Conservation (phyloP, 768 basidiomycete species). For the Boletus subcaerulescens region DNA sequence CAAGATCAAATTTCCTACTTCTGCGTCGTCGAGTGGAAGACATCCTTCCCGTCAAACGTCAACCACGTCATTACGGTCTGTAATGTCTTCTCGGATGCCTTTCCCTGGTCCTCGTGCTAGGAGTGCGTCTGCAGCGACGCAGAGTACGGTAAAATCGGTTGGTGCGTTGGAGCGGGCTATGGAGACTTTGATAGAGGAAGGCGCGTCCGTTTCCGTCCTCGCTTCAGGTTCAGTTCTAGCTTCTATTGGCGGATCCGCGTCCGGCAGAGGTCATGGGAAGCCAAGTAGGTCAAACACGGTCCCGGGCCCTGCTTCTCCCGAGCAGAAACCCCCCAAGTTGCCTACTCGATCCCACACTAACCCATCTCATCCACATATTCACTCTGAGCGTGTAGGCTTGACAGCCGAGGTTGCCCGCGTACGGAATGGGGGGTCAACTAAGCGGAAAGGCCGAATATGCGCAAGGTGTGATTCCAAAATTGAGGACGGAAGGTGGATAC, state of each 20-base stretch:
- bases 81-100: constrained; percentile 12
- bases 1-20: constrained; percentile 38
- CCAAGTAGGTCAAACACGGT: constrained; percentile 52
- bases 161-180: constrained; percentile 49
- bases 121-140: constrained; percentile 29
- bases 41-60: constrained; percentile 28
- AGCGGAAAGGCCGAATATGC: constrained; percentile 47
- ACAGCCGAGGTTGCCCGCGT: constrained; percentile 28
- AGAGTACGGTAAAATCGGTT: constrained; percentile 27
- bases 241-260: constrained; percentile 22
- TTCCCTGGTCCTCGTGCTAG: constrained; percentile 15
- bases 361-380: constrained; percentile 37
- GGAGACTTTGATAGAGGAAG: constrained; percentile 50
- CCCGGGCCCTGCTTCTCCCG: constrained; percentile 43
- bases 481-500: constrained; percentile 81
- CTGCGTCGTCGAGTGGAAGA: constrained; percentile 14
- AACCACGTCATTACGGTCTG: constrained; percentile 23
- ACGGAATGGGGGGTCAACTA: constrained; percentile 33
- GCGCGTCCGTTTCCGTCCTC: constrained; percentile 33
- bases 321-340: constrained; percentile 48
- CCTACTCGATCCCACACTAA: constrained; percentile 56
- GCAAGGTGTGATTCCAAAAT: constrained; percentile 66
- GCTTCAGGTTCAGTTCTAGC: constrained; percentile 34
- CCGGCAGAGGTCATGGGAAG: constrained; percentile 24
- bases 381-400: constrained; percentile 25